A percentile compares a stretch with the other conserved stretches of the same genome.
Conservation (phyloP, 2,329 filamentous ascomycete genomes). For the Sclerotinia subarctica region DNA sequence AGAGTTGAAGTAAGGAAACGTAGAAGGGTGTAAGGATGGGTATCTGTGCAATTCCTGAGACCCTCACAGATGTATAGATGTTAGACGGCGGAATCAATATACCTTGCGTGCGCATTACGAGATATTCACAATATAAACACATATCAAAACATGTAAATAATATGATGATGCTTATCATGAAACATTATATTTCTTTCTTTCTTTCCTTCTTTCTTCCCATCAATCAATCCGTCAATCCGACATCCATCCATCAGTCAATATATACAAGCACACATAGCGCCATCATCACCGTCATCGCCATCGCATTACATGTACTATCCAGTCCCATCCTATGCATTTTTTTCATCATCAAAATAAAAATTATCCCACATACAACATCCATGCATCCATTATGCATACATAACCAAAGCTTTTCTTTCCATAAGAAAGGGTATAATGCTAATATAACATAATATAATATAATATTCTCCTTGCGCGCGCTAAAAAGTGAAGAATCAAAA, state of each 20-base stretch:
- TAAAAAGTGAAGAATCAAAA: not conserved
- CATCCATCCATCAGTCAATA: not conserved
- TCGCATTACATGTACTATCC: not conserved
- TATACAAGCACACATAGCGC: slow-evolving; percentile 1
- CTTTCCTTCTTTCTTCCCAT: not conserved
- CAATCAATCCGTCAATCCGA: not conserved
- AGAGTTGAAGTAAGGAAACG: slow-evolving; percentile 49
- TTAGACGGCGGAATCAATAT: not conserved
- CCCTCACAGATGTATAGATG: not conserved
- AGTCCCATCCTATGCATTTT: not conserved
- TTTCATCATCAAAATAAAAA: slow-evolving; percentile 14
- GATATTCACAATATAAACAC: not conserved
- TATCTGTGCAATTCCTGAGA: slow-evolving; percentile 95
- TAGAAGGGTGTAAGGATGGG: slow-evolving; percentile 80
- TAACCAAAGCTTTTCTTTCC: slow-evolving; percentile 12
- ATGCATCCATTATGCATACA: not conserved
- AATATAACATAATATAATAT: no score
- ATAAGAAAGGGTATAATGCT: slow-evolving; percentile 23
- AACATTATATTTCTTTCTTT: not conserved
- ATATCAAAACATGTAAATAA: not conserved
- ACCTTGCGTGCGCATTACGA: not conserved
- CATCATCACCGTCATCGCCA: not conserved
- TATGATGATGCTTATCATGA: slow-evolving; percentile 1
- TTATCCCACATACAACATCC: slow-evolving; percentile 2
- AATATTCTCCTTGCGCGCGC: not conserved